phyloP scores from a whole-genome alignment of 805 yeast species.

The Groenewaldozyma tartarivorans region DNA sequence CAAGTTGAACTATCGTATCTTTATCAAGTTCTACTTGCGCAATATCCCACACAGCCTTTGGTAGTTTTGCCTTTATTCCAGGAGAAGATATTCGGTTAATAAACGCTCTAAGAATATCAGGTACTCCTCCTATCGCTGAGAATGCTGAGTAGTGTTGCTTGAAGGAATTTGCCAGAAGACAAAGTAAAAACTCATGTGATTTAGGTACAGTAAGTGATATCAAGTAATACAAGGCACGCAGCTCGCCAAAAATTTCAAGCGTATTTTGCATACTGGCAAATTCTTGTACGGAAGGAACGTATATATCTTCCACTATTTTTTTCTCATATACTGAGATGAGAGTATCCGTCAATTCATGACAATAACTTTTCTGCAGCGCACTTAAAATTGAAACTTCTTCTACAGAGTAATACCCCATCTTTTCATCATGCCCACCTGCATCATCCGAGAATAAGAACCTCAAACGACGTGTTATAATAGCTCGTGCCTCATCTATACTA shows the following conservation, averaged over 20 bases:
- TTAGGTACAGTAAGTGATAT: conserved; percentile 45
- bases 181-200: conserved; percentile 41
- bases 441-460: conserved; percentile 4
- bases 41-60: conserved; percentile 18
- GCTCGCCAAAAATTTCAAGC: conserved; percentile 42
- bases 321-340: conserved; percentile 4
- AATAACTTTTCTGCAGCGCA: conserved; percentile 5
- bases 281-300: conserved; percentile 7
- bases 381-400: conserved; percentile 1
- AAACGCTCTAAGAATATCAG: conserved; percentile 15
- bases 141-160: conserved; percentile 13
- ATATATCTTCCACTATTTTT: conserved; percentile 1
- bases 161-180: conserved; percentile 28
- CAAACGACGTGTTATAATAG: not conserved
- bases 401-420: conserved; percentile 2
- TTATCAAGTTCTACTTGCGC: conserved; percentile 13
- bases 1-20: conserved; percentile 12
- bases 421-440: not conserved
- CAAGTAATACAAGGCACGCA: conserved; percentile 17
- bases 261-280: conserved; percentile 44
- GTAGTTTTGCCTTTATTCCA: conserved; percentile 12
- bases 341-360: conserved; percentile 8
- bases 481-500: not conserved
- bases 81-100: conserved; percentile 12
- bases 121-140: conserved; percentile 15